Evolutionary conservation across 2,329 filamentous ascomycete genomes (phyloP), one percentile per base, ranked within the genome.

Genomic region (Aspergillus latus): DNA sequence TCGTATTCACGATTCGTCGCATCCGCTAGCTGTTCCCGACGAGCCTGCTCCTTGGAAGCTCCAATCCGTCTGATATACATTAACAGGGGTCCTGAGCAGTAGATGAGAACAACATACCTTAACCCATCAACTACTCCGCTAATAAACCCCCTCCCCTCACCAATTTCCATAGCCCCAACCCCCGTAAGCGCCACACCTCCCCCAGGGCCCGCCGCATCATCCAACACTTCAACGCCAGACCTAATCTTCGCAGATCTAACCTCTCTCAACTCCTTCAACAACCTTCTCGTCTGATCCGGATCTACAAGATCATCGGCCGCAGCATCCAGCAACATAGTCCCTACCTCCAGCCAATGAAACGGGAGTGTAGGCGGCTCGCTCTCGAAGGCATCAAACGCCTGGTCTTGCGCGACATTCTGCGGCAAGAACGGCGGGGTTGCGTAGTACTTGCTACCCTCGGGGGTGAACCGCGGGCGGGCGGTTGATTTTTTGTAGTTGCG

Each of bases 301-400:
- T 88, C 80, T 36, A 84, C 82, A 49, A 97, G 83, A 71, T 97
- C 92, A 72, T 97, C 92, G 28, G 84, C 82, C 3, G 92, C 92
- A 54, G 90, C 88, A 46, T 92, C 88, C 2, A 99, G 83, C 45
- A 99, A 79, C 70, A 95, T 86, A 74, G 96, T 92, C 15, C 89
- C 88, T 7, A 97, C 77, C 75, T 97, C 94, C 42, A 96, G 83
- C 92, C 93, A 99, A 77, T 97, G 93, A 71, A 96, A 97, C 0
- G 94, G 94, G 32, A 99, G 78, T 11, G 70, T 61, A 5, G 68
- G 68, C 6, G 66, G 60, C 47, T 73, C 71, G 5, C 62, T 59
- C 2, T 52, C 49, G 21, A 21, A 21, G 21, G 21, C 21, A 10
- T 1, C 63, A 15, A 87, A 63, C 13, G 59, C 84, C 40, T 86